A percentile compares a stretch with the other conserved stretches of the same genome.
Evolutionary conservation across 805 yeast genomes (phyloP).

Genomic region (Barnettozyma vustinii): DNA sequence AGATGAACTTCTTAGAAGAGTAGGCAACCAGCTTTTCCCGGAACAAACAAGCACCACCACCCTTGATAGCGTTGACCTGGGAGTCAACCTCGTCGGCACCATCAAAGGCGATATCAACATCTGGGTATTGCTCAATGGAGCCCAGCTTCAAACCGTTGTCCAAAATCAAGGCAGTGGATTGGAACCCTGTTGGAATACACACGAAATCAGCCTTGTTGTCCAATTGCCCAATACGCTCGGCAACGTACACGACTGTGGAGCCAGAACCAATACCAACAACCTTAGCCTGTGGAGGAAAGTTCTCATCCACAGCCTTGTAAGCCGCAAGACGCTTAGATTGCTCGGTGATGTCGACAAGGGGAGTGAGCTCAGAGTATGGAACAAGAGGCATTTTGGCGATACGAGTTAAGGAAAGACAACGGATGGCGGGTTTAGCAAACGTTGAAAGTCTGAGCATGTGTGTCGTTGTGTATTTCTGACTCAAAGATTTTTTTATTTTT

Average conservation of each 20-base stretch:
- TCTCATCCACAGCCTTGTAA: constrained; percentile 85
- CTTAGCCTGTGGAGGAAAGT: constrained; percentile 60
- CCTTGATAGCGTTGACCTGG: constrained; percentile 81
- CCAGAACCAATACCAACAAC: constrained; percentile 96
- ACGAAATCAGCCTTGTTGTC: constrained; percentile 49
- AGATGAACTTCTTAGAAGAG: constrained; percentile 66
- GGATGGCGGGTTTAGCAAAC: neutral
- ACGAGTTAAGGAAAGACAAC: neutral
- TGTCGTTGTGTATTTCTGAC: neutral
- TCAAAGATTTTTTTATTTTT: neutral
- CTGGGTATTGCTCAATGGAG: constrained; percentile 75
- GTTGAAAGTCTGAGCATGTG: neutral
- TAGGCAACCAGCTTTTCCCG: constrained; percentile 94
- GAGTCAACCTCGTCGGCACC: constrained; percentile 97
- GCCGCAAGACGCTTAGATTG: constrained; percentile 89
- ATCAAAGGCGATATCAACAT: constrained; percentile 89
- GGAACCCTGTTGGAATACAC: constrained; percentile 97
- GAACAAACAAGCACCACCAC: constrained; percentile 97
- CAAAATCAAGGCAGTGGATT: constrained; percentile 78
- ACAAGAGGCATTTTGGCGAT: constrained; percentile 18
- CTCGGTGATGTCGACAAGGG: constrained; percentile 48
- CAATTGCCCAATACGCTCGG: constrained; percentile 81
- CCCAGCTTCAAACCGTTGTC: constrained; percentile 77
- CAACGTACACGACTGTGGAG: constrained; percentile 94
- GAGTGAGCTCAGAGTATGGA: constrained; percentile 24